phyloP scores from a whole-genome alignment of 1,284 basidiomycete genomes.

The Sporisorium scitamineum region DNA sequence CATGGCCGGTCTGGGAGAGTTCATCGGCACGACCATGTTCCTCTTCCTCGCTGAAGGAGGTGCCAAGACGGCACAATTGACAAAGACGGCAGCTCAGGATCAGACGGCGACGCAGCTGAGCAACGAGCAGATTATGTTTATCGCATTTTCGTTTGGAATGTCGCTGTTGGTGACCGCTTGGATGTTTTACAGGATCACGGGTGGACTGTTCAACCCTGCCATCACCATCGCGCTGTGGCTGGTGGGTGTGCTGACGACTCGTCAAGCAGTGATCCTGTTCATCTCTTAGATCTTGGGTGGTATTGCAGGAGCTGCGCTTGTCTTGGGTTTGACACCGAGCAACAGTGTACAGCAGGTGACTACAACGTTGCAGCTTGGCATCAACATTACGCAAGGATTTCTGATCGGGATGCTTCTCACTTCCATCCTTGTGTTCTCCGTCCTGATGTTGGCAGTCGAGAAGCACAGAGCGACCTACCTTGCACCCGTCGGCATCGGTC shows the following conservation, averaged over 20 bases:
- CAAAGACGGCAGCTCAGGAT: constrained; percentile 14
- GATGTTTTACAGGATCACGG: constrained; percentile 81
- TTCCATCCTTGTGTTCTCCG: constrained; percentile 46
- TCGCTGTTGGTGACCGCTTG: constrained; percentile 70
- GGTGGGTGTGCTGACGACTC: constrained; percentile 70
- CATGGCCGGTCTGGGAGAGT: constrained; percentile 45
- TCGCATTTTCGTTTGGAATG: constrained; percentile 56
- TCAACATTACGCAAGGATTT: constrained; percentile 50
- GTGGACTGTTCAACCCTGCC: constrained; percentile 74
- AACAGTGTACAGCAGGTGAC: constrained; percentile 63
- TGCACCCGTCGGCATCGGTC: constrained; percentile 79
- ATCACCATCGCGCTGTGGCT: constrained; percentile 71
- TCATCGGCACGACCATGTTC: constrained; percentile 54
- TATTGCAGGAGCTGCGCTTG: constrained; percentile 45
- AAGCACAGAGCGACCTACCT: constrained; percentile 78
- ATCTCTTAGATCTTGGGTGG: constrained; percentile 61
- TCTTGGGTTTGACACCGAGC: constrained; percentile 33
- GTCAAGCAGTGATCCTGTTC: constrained; percentile 70
- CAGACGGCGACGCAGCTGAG: constrained; percentile 28
- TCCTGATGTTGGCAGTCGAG: constrained; percentile 55
- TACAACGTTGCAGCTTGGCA: constrained; percentile 66
- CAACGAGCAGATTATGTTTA: constrained; percentile 57
- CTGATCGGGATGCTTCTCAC: constrained; percentile 43
- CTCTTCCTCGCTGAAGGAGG: constrained; percentile 55
- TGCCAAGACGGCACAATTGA: constrained; percentile 49